Conservation (phyloP, 768 basidiomycete genomes). For the Suillus hirtellus region DNA sequence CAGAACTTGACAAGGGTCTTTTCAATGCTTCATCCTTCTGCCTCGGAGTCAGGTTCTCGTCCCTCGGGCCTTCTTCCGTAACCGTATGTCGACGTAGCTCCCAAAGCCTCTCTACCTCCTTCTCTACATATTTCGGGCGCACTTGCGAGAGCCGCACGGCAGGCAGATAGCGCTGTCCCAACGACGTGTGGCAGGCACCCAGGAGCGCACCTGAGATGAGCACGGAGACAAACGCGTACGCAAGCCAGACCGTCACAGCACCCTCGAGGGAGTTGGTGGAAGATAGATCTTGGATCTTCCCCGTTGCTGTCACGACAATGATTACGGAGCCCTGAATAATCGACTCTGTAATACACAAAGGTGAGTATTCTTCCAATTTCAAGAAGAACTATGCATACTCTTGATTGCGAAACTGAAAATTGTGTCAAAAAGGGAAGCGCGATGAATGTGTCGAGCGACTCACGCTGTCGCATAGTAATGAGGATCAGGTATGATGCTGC, state of each 20-base stretch:
- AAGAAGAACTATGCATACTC: conserved; percentile 25
- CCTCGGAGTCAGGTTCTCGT: not conserved
- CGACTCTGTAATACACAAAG: conserved; percentile 31
- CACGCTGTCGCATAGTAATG: conserved; percentile 42
- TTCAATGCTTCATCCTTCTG: conserved; percentile 11
- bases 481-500: conserved; percentile 42
- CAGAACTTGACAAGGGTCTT: not conserved
- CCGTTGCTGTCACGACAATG: conserved; percentile 43
- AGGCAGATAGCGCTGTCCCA: conserved; percentile 30
- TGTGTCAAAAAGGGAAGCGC: not conserved
- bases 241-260: conserved; percentile 41
- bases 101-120: conserved; percentile 33
- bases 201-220: conserved; percentile 36
- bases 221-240: conserved; percentile 39
- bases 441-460: conserved; percentile 9
- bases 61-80: not conserved
- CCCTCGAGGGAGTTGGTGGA: conserved; percentile 36
- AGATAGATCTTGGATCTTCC: conserved; percentile 40
- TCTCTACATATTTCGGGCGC: conserved; percentile 28
- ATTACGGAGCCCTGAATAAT: conserved; percentile 43
- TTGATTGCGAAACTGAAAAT: conserved; percentile 40
- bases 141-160: conserved; percentile 41
- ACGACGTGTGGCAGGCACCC: conserved; percentile 27
- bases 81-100: conserved; percentile 12
- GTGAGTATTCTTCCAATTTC: not conserved